Evolutionary conservation across 1,139 yeast species (phyloP).

Genomic region (Starmera stellimalicola): DNA sequence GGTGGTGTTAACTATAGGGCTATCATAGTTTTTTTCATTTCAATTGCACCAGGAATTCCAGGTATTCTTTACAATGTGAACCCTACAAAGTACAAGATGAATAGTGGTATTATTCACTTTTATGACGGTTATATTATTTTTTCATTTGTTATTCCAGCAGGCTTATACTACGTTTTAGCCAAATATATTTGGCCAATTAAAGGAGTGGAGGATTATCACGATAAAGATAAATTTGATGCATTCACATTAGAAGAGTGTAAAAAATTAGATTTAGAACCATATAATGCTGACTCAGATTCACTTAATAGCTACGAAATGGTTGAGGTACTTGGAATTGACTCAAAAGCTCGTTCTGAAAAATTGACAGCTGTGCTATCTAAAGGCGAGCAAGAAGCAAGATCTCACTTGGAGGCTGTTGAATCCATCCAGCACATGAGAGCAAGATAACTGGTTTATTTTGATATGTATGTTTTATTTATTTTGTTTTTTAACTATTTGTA

Average conservation of each 20-base stretch:
- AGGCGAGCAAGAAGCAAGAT: not conserved
- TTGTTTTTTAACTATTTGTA: no score
- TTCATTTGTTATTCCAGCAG: constrained; percentile 15
- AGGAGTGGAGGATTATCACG: constrained; percentile 10
- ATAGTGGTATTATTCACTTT: constrained; percentile 12
- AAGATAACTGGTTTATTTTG: constrained; percentile 15
- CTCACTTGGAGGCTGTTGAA: not conserved
- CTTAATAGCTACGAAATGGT: not conserved
- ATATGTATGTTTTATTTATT: constrained; percentile 1
- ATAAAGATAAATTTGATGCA: constrained; percentile 16
- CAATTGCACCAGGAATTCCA: constrained; percentile 20
- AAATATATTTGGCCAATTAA: constrained; percentile 17
- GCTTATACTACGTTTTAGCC: constrained; percentile 12
- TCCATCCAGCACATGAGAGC: not conserved
- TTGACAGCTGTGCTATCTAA: not conserved
- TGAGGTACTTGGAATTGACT: not conserved
- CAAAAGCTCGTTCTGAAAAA: not conserved
- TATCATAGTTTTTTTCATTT: constrained; percentile 14
- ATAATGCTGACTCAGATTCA: constrained; percentile 4
- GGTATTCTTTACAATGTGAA: constrained; percentile 20
- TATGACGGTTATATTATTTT: constrained; percentile 17
- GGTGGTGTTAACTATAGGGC: constrained; percentile 22
- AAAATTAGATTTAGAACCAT: constrained; percentile 11
- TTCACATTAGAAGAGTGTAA: constrained; percentile 19
- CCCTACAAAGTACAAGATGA: constrained; percentile 8